Evolutionary conservation across 805 yeast species (phyloP).

Genomic region (Candida railenensis): DNA sequence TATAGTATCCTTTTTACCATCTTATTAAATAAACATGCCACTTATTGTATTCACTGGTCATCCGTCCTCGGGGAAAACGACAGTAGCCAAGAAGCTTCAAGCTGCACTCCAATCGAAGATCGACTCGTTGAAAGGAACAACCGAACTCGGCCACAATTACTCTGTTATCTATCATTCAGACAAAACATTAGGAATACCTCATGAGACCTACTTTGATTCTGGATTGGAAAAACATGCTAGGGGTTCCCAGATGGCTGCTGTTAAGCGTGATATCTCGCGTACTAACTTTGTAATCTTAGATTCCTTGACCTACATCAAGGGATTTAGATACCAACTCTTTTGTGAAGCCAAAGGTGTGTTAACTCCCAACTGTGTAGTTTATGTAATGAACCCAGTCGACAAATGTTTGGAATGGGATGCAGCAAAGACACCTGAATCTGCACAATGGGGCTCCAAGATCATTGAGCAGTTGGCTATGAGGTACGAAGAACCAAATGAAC

Average conservation of each 20-base stretch:
- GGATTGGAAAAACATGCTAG: constrained; percentile 77
- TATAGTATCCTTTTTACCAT: not conserved
- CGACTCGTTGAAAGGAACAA: constrained; percentile 28
- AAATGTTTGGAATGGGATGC: constrained; percentile 64
- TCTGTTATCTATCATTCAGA: constrained; percentile 73
- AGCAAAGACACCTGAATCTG: constrained; percentile 10
- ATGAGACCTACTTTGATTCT: constrained; percentile 68
- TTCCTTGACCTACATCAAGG: constrained; percentile 86
- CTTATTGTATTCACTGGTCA: constrained; percentile 78
- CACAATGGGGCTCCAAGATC: constrained; percentile 61
- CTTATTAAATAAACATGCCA: constrained; percentile 57
- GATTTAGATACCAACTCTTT: constrained; percentile 88
- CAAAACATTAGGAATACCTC: constrained; percentile 70
- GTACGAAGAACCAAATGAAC: constrained; percentile 89
- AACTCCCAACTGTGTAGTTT: constrained; percentile 81
- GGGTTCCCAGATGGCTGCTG: constrained; percentile 84
- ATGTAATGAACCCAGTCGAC: constrained; percentile 68
- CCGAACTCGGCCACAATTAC: constrained; percentile 53
- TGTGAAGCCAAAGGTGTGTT: constrained; percentile 87
- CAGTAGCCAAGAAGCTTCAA: constrained; percentile 61
- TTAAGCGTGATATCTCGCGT: constrained; percentile 73
- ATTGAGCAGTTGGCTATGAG: constrained; percentile 73
- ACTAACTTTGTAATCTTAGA: constrained; percentile 79
- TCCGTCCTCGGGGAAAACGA: constrained; percentile 83
- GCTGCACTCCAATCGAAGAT: constrained; percentile 48